These are phyloP conservation scores for Neurospora hispaniola DNA, from an alignment of 495 filamentous ascomycete species.

Conservation along the genomic window DNA sequence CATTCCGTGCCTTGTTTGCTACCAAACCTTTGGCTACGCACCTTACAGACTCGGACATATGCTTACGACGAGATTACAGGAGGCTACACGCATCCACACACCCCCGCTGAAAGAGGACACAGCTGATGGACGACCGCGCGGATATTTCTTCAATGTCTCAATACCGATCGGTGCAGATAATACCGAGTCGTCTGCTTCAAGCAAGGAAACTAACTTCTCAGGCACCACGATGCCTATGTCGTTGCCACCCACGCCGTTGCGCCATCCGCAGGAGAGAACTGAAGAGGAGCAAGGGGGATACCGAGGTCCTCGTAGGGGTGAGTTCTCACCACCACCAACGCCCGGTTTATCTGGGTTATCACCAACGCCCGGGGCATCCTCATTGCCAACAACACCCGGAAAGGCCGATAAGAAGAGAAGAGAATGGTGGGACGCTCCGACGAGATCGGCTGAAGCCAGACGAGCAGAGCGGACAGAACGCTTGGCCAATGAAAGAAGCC, in stretches of 20 bases:
- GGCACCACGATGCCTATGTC: neutral
- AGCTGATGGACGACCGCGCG: slow-evolving; percentile 22
- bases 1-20: slow-evolving; percentile 14
- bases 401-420: neutral
- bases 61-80: slow-evolving; percentile 18
- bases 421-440: slow-evolving; percentile 13
- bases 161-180: neutral
- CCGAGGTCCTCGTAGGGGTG: neutral
- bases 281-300: neutral
- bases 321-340: neutral
- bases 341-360: neutral
- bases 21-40: neutral
- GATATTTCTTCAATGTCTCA: slow-evolving; percentile 40
- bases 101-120: slow-evolving; percentile 30
- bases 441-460: slow-evolving; percentile 1
- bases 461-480: neutral
- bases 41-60: neutral
- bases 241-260: neutral
- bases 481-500: neutral
- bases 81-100: slow-evolving; percentile 37
- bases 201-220: neutral
- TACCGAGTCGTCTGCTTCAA: neutral
- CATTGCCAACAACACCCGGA: neutral
- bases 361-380: neutral
- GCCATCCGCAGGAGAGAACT: neutral